Conservation (phyloP, 2,329 filamentous ascomycete genomes). For the Aplosporella prunicola region DNA sequence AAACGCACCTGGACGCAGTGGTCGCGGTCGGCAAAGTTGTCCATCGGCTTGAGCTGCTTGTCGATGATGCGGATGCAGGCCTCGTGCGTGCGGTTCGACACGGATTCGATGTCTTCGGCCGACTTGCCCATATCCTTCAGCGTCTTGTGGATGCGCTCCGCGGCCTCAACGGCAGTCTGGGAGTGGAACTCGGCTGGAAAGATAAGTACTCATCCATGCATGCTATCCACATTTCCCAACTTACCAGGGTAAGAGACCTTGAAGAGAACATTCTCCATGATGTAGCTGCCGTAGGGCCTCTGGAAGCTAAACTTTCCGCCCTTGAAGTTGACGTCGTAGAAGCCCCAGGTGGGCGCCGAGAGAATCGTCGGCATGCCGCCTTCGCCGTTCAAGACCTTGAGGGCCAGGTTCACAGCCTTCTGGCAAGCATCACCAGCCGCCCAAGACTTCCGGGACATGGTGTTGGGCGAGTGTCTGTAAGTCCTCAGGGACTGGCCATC, state of each 20-base stretch:
- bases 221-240: slow-evolving; percentile 18
- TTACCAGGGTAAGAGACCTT: slow-evolving; percentile 96
- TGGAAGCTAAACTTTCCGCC: slow-evolving; percentile 89
- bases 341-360: slow-evolving; percentile 88
- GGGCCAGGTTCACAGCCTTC: slow-evolving; percentile 78
- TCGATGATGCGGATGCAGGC: slow-evolving; percentile 98
- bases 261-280: slow-evolving; percentile 99
- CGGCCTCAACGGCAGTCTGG: slow-evolving; percentile 93
- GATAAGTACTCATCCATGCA: slow-evolving; percentile 9
- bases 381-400: slow-evolving; percentile 90
- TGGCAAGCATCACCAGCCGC: slow-evolving; percentile 97
- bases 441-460: slow-evolving; percentile 99
- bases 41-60: slow-evolving; percentile 99
- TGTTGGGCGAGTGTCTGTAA: slow-evolving; percentile 96
- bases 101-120: slow-evolving; percentile 77
- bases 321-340: slow-evolving; percentile 97
- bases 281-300: slow-evolving; percentile 91
- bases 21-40: slow-evolving; percentile 99
- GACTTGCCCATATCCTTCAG: slow-evolving; percentile 80
- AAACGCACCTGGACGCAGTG: slow-evolving; percentile 77
- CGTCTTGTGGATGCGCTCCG: slow-evolving; percentile 76
- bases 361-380: slow-evolving; percentile 85
- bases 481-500: slow-evolving; percentile 94
- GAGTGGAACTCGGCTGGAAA: slow-evolving; percentile 83
- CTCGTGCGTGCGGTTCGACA: slow-evolving; percentile 95